A percentile compares a stretch with the other conserved stretches of the same genome.
phyloP scores from a whole-genome alignment of 192 early-diverging fungal species.

The Gonapodya prolifera region DNA sequence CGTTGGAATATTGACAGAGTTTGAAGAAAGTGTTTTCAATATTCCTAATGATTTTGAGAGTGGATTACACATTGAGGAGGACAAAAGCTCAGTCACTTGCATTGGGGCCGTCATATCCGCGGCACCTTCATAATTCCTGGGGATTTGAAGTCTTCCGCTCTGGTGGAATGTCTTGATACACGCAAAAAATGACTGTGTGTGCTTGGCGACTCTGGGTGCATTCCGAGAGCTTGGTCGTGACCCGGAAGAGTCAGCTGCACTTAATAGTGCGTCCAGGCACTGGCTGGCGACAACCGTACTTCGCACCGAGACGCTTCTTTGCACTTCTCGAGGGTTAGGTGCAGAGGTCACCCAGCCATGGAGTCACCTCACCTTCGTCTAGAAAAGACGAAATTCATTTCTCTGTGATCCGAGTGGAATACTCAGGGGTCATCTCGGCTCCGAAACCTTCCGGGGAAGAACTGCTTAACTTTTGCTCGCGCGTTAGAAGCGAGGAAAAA shows the following conservation, averaged over 20 bases:
- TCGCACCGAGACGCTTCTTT: slow-evolving; percentile 47
- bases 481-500: slow-evolving; percentile 26
- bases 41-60: slow-evolving; percentile 45
- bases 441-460: not conserved
- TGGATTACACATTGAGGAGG: not conserved
- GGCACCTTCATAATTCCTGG: slow-evolving; percentile 24
- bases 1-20: slow-evolving; percentile 44
- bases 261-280: slow-evolving; percentile 43
- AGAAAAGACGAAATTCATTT: slow-evolving; percentile 31
- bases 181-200: slow-evolving; percentile 40
- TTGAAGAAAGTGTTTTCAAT: slow-evolving; percentile 42
- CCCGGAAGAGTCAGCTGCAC: slow-evolving; percentile 44
- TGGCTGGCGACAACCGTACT: slow-evolving; percentile 30
- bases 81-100: not conserved
- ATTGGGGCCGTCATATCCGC: slow-evolving; percentile 8
- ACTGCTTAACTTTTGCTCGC: not conserved
- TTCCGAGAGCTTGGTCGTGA: slow-evolving; percentile 37
- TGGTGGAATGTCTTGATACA: slow-evolving; percentile 53
- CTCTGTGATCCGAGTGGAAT: slow-evolving; percentile 37
- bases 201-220: slow-evolving; percentile 49
- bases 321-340: slow-evolving; percentile 40
- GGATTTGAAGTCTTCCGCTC: slow-evolving; percentile 36
- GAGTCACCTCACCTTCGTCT: slow-evolving; percentile 30
- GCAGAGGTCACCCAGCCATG: slow-evolving; percentile 24
- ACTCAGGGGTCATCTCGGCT: slow-evolving; percentile 21